These are phyloP conservation scores for Mangifera indica DNA, from an alignment of 345 rosid genomes.

Conservation along the genomic window DNA sequence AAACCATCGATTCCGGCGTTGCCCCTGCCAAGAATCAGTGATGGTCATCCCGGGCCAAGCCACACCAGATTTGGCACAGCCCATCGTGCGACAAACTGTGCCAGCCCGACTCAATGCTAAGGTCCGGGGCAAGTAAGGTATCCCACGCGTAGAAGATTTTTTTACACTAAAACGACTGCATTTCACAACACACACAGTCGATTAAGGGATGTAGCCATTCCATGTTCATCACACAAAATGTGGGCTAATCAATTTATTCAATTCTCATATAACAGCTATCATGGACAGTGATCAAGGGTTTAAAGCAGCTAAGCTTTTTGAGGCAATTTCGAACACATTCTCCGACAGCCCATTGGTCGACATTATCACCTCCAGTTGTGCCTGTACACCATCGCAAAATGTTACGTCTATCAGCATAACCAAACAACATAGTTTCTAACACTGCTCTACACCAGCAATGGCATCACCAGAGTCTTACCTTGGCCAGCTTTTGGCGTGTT, in stretches of 20 bases:
- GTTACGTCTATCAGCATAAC: not conserved
- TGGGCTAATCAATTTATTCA: not conserved
- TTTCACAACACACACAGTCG: not conserved
- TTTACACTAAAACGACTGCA: too few relatives aligned
- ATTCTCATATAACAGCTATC: not conserved
- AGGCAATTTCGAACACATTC: slow-evolving; percentile 91
- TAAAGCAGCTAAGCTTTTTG: slow-evolving; percentile 82
- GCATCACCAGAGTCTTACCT: slow-evolving; percentile 42
- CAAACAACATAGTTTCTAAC: not conserved
- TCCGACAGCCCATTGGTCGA: slow-evolving; percentile 89
- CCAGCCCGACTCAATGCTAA: too few relatives aligned
- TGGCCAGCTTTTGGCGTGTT: slow-evolving; percentile 76
- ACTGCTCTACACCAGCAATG: not conserved
- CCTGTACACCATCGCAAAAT: slow-evolving; percentile 41
- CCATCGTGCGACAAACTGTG: too few relatives aligned
- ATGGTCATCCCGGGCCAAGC: too few relatives aligned
- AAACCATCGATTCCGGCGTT: too few relatives aligned
- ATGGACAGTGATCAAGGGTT: not conserved
- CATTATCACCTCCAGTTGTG: slow-evolving; percentile 91
- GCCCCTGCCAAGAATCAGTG: too few relatives aligned
- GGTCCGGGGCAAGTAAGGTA: too few relatives aligned
- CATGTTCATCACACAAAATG: not conserved
- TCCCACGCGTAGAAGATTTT: too few relatives aligned
- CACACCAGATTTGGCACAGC: too few relatives aligned
- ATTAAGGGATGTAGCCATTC: not conserved